Evolutionary conservation across 768 basidiomycete genomes (phyloP).

Genomic region (Tremella mesenterica): DNA sequence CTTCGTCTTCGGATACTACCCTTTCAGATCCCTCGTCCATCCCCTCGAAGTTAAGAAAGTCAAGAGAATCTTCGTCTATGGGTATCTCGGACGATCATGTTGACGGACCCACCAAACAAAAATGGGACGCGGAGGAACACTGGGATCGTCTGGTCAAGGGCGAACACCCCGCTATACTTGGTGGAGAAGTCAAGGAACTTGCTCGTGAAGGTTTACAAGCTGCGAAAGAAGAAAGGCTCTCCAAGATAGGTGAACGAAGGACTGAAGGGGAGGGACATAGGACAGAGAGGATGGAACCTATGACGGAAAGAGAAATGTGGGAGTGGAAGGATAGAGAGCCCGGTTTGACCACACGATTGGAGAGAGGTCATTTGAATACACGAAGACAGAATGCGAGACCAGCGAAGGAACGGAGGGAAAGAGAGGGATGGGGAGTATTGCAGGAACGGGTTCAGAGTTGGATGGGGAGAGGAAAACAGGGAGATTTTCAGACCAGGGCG

Average conservation of each 20-base stretch:
- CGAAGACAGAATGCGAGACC: conserved; percentile 18
- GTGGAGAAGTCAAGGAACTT: conserved; percentile 2
- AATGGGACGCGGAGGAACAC: conserved; percentile 8
- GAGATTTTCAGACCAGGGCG: background rate
- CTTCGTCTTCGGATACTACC: conserved; percentile 1
- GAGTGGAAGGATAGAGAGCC: conserved; percentile 19
- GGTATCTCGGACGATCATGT: background rate
- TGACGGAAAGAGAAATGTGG: conserved; percentile 28
- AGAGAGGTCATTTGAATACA: conserved; percentile 30
- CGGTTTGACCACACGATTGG: conserved; percentile 18
- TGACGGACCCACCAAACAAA: background rate
- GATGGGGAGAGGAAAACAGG: background rate
- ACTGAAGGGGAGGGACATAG: no score
- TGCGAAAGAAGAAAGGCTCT: conserved; percentile 7
- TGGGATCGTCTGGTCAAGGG: conserved; percentile 18
- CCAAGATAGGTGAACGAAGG: conserved; percentile 7
- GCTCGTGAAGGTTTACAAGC: conserved; percentile 2
- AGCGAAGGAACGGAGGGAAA: conserved; percentile 25
- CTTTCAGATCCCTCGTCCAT: conserved; percentile 3
- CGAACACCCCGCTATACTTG: conserved; percentile 6
- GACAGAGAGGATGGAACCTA: no score
- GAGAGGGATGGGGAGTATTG: background rate
- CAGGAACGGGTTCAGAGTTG: background rate
- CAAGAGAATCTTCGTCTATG: background rate
- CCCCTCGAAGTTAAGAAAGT: conserved; percentile 1